Evolutionary conservation across 139 green algal genomes (phyloP).

Genomic region (Axilococcus clingmanii): DNA sequence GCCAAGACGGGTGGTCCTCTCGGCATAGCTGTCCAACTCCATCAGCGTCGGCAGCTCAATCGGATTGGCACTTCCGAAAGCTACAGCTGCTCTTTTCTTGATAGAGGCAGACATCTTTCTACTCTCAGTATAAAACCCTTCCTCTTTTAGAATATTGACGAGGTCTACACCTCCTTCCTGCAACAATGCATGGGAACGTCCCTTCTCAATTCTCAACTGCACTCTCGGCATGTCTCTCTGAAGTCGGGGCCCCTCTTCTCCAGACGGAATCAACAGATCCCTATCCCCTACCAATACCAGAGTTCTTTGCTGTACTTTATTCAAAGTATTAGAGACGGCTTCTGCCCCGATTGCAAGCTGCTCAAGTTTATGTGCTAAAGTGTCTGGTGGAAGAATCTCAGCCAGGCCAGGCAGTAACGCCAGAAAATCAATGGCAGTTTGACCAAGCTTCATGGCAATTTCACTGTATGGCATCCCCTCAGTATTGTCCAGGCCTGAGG

Average conservation of each 20-base stretch:
- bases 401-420: constrained; percentile 54
- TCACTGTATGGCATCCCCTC: constrained; percentile 8
- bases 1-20: constrained; percentile 21
- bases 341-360: constrained; percentile 39
- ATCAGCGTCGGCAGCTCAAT: constrained; percentile 66
- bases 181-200: constrained; percentile 65
- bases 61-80: constrained; percentile 49
- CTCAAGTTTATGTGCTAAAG: constrained; percentile 63
- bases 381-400: constrained; percentile 56
- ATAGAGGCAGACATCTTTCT: constrained; percentile 36
- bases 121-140: constrained; percentile 60
- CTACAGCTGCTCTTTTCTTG: constrained; percentile 15
- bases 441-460: background rate
- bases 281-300: constrained; percentile 47
- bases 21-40: constrained; percentile 31
- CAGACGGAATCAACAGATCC: constrained; percentile 57
- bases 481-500: constrained; percentile 12
- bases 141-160: constrained; percentile 49
- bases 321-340: constrained; percentile 14
- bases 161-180: constrained; percentile 70
- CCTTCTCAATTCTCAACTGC: constrained; percentile 22
- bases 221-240: constrained; percentile 35
- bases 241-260: constrained; percentile 44
- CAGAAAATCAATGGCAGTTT: constrained; percentile 29
- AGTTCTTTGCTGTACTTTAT: constrained; percentile 47